A percentile compares a stretch with the other conserved stretches of the same genome.
Conservation (phyloP, 2,329 filamentous ascomycete genomes). For the Fusarium udum region DNA sequence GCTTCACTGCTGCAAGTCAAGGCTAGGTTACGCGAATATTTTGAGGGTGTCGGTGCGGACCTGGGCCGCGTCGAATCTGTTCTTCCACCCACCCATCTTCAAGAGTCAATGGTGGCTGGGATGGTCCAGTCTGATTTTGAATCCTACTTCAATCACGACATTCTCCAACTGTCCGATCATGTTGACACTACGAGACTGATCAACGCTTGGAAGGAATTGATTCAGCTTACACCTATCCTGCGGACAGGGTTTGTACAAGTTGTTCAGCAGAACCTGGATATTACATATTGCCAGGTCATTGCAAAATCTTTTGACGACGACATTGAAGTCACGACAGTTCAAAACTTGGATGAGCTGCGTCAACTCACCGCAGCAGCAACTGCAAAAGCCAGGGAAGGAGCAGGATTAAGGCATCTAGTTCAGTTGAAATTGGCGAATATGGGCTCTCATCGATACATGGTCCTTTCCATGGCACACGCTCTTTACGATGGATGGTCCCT, state of each 20-base stretch:
- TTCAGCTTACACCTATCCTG: conserved; percentile 73
- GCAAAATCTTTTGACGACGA: conserved; percentile 36
- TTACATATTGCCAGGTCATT: conserved; percentile 62
- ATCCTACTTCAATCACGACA: conserved; percentile 87
- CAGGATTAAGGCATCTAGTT: conserved; percentile 55
- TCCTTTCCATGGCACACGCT: conserved; percentile 83
- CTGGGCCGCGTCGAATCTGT: conserved; percentile 63
- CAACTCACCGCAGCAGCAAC: conserved; percentile 51
- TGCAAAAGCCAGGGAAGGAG: conserved; percentile 47
- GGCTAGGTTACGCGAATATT: conserved; percentile 50
- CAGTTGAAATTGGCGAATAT: conserved; percentile 57
- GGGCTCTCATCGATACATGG: conserved; percentile 52
- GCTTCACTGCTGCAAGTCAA: conserved; percentile 36
- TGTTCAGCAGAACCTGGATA: conserved; percentile 64
- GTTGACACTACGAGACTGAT: conserved; percentile 67
- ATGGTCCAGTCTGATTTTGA: conserved; percentile 79
- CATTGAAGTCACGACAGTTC: conserved; percentile 40
- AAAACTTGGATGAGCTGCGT: conserved; percentile 47
- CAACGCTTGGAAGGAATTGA: conserved; percentile 69
- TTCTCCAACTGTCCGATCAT: conserved; percentile 67
- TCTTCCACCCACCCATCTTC: conserved; percentile 81
- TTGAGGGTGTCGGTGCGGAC: conserved; percentile 47
- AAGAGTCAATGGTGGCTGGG: conserved; percentile 86
- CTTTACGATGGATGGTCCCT: conserved; percentile 92
- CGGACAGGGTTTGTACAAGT: conserved; percentile 78